These are phyloP conservation scores for Rhizoctonia solani DNA, from an alignment of 1,284 basidiomycete genomes.

Conservation along the genomic window DNA sequence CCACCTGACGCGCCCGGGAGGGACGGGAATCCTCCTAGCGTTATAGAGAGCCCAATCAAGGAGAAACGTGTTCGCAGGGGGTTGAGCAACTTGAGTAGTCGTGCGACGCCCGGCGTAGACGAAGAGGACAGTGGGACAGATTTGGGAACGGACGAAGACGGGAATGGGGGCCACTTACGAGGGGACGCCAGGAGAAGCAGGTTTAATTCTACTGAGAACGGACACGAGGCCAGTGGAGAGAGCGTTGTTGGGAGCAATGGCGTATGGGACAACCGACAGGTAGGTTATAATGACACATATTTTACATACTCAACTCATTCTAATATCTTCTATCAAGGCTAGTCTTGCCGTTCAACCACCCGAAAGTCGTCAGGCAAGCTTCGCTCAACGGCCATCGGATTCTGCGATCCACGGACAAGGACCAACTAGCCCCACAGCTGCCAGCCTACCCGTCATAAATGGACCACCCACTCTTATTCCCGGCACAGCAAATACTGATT, in stretches of 20 bases:
- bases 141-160: conserved; percentile 20
- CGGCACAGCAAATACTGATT: background rate
- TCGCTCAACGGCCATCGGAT: conserved; percentile 17
- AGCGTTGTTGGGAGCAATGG: conserved; percentile 11
- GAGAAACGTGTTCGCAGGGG: conserved; percentile 15
- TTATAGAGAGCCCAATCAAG: conserved; percentile 13
- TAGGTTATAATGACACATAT: conserved; percentile 7
- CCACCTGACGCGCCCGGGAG: background rate
- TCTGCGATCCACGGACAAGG: background rate
- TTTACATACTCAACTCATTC: conserved; percentile 20
- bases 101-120: conserved; percentile 12
- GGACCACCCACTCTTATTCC: conserved; percentile 9
- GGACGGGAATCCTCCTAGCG: background rate
- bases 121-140: conserved; percentile 29
- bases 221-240: conserved; percentile 24
- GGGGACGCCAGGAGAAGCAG: background rate
- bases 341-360: conserved; percentile 26
- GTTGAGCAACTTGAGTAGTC: conserved; percentile 19
- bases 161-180: background rate
- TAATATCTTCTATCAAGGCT: background rate
- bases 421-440: conserved; percentile 12
- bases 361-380: conserved; percentile 21
- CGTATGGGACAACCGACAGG: conserved; percentile 27
- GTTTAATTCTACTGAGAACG: conserved; percentile 8
- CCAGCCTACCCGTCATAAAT: background rate